Evolutionary conservation across 495 filamentous ascomycete genomes (phyloP).

Genomic region (Hypoxylon rickii): DNA sequence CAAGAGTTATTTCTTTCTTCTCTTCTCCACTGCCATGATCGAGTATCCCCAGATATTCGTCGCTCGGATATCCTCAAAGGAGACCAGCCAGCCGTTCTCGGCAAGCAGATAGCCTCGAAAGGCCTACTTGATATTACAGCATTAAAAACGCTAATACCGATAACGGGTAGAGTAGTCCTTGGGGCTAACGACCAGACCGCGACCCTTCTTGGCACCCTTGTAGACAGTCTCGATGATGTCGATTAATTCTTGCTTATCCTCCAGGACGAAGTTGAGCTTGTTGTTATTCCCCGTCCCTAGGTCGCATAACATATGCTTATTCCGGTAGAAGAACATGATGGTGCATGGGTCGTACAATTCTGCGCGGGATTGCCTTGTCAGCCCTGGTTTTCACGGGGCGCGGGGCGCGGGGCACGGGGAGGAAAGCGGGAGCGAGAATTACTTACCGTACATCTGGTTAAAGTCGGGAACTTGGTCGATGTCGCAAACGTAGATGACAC

Average conservation of each 20-base stretch:
- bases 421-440: neutral
- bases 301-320: slow-evolving; percentile 99
- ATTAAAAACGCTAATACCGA: slow-evolving; percentile 78
- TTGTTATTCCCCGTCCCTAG: slow-evolving; percentile 99
- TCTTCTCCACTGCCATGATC: too few species aligned
- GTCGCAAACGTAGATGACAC: slow-evolving; percentile 96
- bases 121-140: too few species aligned
- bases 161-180: slow-evolving; percentile 92
- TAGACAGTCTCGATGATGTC: slow-evolving; percentile 99
- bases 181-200: slow-evolving; percentile 93
- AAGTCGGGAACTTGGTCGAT: slow-evolving; percentile 92
- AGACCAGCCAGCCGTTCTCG: too few species aligned
- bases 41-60: too few species aligned
- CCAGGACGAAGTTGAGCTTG: slow-evolving; percentile 87
- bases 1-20: too few species aligned
- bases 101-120: too few species aligned
- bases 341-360: slow-evolving; percentile 75
- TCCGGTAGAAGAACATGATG: slow-evolving; percentile 93
- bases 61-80: too few species aligned
- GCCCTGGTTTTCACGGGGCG: too few species aligned
- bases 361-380: slow-evolving; percentile 23
- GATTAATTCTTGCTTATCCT: slow-evolving; percentile 98
- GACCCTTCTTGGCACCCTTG: slow-evolving; percentile 93
- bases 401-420: too few species aligned
- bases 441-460: slow-evolving; percentile 77